These are phyloP conservation scores for Backusella australiensis DNA, from an alignment of 192 early-diverging fungal species.

Conservation along the genomic window DNA sequence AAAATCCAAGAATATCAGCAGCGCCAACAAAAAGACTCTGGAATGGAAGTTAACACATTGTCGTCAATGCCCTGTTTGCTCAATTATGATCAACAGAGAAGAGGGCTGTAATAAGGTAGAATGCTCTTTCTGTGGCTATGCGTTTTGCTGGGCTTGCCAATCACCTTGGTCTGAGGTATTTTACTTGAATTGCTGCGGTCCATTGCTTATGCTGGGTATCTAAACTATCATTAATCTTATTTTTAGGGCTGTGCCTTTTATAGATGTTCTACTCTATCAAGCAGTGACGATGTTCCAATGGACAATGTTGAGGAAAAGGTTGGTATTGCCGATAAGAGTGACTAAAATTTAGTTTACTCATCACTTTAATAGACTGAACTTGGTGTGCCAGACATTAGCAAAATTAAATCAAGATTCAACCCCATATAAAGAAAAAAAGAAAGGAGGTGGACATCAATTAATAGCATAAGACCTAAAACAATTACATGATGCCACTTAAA, in stretches of 20 bases:
- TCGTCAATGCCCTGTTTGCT: constrained; percentile 61
- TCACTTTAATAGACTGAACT: neutral
- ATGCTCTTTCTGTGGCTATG: constrained; percentile 57
- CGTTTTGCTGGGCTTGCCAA: constrained; percentile 63
- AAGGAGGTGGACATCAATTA: neutral
- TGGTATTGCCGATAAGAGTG: neutral
- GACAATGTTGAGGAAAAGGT: neutral
- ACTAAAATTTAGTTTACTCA: neutral
- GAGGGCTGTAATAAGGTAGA: constrained; percentile 72
- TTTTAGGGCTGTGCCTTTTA: constrained; percentile 57
- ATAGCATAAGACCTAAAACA: neutral
- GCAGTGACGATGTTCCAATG: neutral
- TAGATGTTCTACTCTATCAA: constrained; percentile 31
- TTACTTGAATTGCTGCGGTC: neutral
- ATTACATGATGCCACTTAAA: neutral
- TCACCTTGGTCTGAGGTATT: constrained; percentile 51
- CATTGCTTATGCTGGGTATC: no score
- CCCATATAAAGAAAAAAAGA: neutral
- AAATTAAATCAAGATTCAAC: neutral
- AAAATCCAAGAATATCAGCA: neutral
- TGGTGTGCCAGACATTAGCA: constrained; percentile 3
- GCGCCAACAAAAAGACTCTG: neutral
- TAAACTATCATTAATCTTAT: neutral
- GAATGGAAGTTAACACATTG: constrained; percentile 10
- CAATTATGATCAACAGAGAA: constrained; percentile 59